Percentiles rank a stretch among this genome's conserved stretches.
These are phyloP conservation scores for Jamesozyma hellenica DNA, from an alignment of 805 yeast genomes.

Conservation along the genomic window DNA sequence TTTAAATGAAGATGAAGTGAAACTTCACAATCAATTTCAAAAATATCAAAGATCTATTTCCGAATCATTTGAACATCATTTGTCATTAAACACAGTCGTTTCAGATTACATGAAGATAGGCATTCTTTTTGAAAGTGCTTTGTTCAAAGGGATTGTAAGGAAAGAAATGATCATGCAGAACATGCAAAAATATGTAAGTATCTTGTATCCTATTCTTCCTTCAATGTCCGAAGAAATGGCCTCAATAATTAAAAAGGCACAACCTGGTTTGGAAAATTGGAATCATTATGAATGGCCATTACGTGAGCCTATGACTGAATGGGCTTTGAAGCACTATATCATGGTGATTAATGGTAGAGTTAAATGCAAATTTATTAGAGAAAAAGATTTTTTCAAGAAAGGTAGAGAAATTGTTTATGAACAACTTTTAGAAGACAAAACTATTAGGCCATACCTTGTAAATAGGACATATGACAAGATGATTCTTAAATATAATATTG, in stretches of 20 bases:
- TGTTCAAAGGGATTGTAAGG: slow-evolving; percentile 31
- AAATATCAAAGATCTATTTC: slow-evolving; percentile 40
- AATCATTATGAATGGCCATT: slow-evolving; percentile 54
- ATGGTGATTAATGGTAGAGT: slow-evolving; percentile 70
- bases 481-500: slow-evolving; percentile 43
- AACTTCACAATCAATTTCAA: slow-evolving; percentile 50
- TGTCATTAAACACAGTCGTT: slow-evolving; percentile 72
- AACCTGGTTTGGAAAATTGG: slow-evolving; percentile 11
- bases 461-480: slow-evolving; percentile 39
- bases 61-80: slow-evolving; percentile 45
- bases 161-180: slow-evolving; percentile 38
- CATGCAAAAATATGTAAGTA: slow-evolving; percentile 44
- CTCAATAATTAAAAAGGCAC: slow-evolving; percentile 35
- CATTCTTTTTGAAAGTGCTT: slow-evolving; percentile 35
- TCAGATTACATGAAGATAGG: slow-evolving; percentile 86
- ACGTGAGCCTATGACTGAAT: slow-evolving; percentile 29
- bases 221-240: slow-evolving; percentile 74
- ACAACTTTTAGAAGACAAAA: slow-evolving; percentile 27
- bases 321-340: slow-evolving; percentile 36
- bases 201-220: slow-evolving; percentile 76
- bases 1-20: slow-evolving; percentile 37
- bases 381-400: slow-evolving; percentile 30
- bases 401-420: slow-evolving; percentile 31
- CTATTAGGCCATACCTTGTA: slow-evolving; percentile 35
- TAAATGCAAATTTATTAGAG: slow-evolving; percentile 37